Conservation (phyloP, 371 early-diverging fungal genomes). For the Rhizopus sp. region DNA sequence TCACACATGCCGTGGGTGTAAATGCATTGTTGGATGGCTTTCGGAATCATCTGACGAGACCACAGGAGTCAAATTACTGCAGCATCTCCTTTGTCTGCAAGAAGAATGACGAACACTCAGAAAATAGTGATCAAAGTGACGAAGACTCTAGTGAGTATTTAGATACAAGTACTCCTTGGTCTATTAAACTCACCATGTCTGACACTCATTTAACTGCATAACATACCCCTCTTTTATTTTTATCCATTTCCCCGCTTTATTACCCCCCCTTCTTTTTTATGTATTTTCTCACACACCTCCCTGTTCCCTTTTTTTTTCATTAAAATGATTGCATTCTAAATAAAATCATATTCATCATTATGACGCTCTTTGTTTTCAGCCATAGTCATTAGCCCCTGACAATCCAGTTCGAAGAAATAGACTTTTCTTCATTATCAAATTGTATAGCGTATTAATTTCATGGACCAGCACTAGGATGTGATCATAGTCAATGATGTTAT, state of each 20-base stretch:
- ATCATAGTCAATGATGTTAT: slow-evolving; percentile 85
- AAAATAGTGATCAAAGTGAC: slow-evolving; percentile 25
- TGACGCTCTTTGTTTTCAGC: too few species aligned
- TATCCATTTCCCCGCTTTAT: too few species aligned
- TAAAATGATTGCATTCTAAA: too few species aligned
- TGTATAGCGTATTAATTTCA: slow-evolving; percentile 72
- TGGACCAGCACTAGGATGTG: slow-evolving; percentile 83
- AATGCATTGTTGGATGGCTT: slow-evolving; percentile 48
- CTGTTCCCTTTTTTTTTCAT: too few species aligned
- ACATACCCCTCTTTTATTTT: not conserved
- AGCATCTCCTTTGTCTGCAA: slow-evolving; percentile 30
- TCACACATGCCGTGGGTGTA: slow-evolving; percentile 47
- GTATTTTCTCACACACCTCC: too few species aligned
- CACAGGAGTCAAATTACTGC: slow-evolving; percentile 36
- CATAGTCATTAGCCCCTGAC: too few species aligned
- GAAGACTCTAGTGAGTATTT: slow-evolving; percentile 5
- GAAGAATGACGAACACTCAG: not conserved
- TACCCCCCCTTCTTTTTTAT: too few species aligned
- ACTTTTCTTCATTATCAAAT: slow-evolving; percentile 53
- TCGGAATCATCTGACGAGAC: slow-evolving; percentile 33
- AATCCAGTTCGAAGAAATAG: too few species aligned
- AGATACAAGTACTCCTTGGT: not conserved
- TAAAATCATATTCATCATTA: too few species aligned
- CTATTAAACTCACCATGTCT: not conserved
- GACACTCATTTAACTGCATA: not conserved